Base-by-base conservation (phyloP, 495 filamentous ascomycete species). In the Durotheca rogersii region DNA sequence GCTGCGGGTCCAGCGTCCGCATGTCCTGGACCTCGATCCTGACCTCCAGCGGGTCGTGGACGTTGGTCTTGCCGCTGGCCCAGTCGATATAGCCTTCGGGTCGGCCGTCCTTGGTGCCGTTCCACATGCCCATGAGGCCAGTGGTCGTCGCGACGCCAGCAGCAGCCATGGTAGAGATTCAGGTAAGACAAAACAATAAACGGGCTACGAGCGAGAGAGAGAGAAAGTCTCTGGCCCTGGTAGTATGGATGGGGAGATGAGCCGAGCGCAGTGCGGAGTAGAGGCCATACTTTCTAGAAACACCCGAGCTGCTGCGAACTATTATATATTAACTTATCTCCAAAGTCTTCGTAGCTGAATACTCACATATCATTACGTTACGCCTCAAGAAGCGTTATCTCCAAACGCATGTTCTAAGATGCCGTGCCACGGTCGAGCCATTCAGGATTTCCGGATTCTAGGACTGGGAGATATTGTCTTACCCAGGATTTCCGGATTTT, bases 61-160 rank as follows among this genome's bases (percentile, higher is more conserved):
- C 52, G 9, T 64, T 64, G 18, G 60, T 60, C 7, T 34, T 17
- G 11, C 60, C 60, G 34, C 49, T 57, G 7, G 48, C 48, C 56
- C 57, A 64, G 46, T 64, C 60, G 14, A 64, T 56, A 42, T 47
- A 61, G 4, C 60, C 60, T 7, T 61, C 57, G 9, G 23, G 37
- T 11, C 30, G 48, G 23, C 60, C 57, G 20, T 64, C 60, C 30
- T 57, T 57, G 27, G 60, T 64, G 7, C 60, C 57, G 19, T 57
- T 57, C 60, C 60, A 64, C 60, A 64, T 64, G 60, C 60, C 60
- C 49, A 64, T 61, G 30, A 55, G 37, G 52, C 60, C 60, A 36
- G 57, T 53, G 35, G 60, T 63, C 45, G 56, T 51, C 2, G 48
- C 56, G 35, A 63, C 60, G 43, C 51, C 52, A 43, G 56, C 51